A percentile compares a stretch with the other conserved stretches of the same genome.
phyloP scores from a whole-genome alignment of 2,329 filamentous ascomycete species.

The Penicillium sp. region DNA sequence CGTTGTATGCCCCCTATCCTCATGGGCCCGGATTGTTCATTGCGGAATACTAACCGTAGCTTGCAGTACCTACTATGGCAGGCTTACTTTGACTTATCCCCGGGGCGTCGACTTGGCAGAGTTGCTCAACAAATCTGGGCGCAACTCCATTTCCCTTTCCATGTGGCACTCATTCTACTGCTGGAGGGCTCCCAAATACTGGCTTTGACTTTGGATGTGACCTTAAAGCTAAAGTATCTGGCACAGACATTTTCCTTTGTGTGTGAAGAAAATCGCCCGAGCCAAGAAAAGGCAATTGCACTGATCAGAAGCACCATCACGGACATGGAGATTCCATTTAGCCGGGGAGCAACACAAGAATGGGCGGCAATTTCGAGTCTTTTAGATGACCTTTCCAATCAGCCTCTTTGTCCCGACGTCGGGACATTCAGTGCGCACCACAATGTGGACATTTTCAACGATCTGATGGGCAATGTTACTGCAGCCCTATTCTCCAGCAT shows the following conservation, averaged over 20 bases:
- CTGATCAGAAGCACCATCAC: conserved; percentile 39
- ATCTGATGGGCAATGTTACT: conserved; percentile 42
- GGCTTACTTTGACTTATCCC: conserved; percentile 60
- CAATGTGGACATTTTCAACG: conserved; percentile 29
- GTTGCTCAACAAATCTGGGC: conserved; percentile 58
- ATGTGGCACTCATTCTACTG: conserved; percentile 63
- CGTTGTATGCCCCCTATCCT: conserved; percentile 30
- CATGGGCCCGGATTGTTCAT: background rate
- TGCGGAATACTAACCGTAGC: background rate
- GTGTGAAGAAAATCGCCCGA: conserved; percentile 38
- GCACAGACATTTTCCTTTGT: conserved; percentile 40
- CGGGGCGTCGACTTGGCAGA: conserved; percentile 49
- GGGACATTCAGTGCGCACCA: conserved; percentile 20
- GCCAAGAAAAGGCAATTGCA: conserved; percentile 26
- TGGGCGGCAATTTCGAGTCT: conserved; percentile 34
- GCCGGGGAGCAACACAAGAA: conserved; percentile 32
- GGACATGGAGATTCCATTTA: conserved; percentile 43
- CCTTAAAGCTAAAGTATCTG: conserved; percentile 43
- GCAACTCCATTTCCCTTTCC: conserved; percentile 61
- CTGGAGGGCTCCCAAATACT: conserved; percentile 64
- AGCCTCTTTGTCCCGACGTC: conserved; percentile 30
- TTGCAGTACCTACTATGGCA: conserved; percentile 61
- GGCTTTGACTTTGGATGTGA: conserved; percentile 47
- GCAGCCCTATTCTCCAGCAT: conserved; percentile 43
- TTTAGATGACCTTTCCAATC: conserved; percentile 29